These are phyloP conservation scores for Yarrowia yakushimensis DNA, from an alignment of 805 yeast species.

Conservation along the genomic window DNA sequence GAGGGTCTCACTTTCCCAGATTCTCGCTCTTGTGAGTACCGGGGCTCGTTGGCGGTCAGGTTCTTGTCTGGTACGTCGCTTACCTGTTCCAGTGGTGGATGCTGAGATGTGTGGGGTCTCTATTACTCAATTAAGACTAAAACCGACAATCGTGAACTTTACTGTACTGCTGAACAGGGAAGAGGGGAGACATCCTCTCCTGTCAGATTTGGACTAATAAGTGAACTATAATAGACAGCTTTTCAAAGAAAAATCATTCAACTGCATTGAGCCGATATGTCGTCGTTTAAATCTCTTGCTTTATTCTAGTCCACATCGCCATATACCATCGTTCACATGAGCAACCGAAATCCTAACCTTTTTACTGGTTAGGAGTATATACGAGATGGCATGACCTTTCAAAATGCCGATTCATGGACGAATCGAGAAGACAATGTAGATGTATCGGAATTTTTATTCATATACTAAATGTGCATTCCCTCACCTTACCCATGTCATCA, in stretches of 20 bases:
- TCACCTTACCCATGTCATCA: too few relatives aligned
- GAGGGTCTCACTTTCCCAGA: neutral
- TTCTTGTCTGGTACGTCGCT: neutral
- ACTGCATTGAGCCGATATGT: too few relatives aligned
- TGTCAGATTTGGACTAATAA: neutral
- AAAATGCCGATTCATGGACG: too few relatives aligned
- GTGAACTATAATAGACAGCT: neutral
- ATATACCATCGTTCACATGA: too few relatives aligned
- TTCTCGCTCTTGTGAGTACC: neutral
- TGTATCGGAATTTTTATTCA: too few relatives aligned
- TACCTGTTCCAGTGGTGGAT: neutral
- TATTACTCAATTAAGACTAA: neutral
- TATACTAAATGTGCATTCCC: too few relatives aligned
- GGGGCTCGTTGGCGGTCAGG: conserved; percentile 4
- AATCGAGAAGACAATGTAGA: too few relatives aligned
- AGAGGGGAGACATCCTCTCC: neutral
- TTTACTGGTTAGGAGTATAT: neutral
- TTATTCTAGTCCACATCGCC: too few relatives aligned
- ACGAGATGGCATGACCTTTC: neutral
- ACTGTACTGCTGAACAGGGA: too few relatives aligned
- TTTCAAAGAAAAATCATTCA: too few relatives aligned
- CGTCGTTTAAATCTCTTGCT: too few relatives aligned
- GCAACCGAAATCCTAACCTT: neutral
- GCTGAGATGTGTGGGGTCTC: conserved; percentile 13
- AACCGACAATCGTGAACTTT: neutral